Conservation (phyloP, 495 filamentous ascomycete genomes). For the Hypoxylon perforatum region DNA sequence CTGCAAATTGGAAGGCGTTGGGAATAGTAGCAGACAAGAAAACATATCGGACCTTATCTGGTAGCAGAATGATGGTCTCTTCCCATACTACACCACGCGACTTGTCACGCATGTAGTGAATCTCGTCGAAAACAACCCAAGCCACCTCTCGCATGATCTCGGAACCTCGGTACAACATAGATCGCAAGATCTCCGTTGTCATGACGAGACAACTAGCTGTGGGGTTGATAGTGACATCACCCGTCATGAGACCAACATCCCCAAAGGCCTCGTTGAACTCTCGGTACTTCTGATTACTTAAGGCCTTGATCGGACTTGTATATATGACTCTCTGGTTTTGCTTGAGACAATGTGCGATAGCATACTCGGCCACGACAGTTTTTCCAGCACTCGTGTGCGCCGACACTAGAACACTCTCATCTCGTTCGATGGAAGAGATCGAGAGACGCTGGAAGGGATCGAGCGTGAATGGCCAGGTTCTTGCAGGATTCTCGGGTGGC, state of each 20-base stretch:
- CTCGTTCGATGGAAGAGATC: conserved; percentile 91
- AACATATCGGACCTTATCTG: conserved; percentile 97
- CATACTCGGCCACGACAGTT: conserved; percentile 97
- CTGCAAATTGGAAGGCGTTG: conserved; percentile 98
- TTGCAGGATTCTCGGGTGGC: conserved; percentile 82
- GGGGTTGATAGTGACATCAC: conserved; percentile 98
- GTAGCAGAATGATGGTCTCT: conserved; percentile 96
- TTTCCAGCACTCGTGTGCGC: conserved; percentile 98
- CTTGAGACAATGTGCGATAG: conserved; percentile 96
- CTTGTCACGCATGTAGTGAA: conserved; percentile 97
- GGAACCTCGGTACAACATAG: conserved; percentile 97
- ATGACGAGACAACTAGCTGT: conserved; percentile 98
- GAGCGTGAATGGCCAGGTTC: conserved; percentile 85
- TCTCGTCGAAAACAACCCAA: conserved; percentile 98
- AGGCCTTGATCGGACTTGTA: conserved; percentile 97
- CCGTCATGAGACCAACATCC: conserved; percentile 98
- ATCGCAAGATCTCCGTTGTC: conserved; percentile 99
- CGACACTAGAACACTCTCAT: conserved; percentile 95
- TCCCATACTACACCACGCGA: conserved; percentile 97
- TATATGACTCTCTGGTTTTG: conserved; percentile 98
- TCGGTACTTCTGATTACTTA: conserved; percentile 98
- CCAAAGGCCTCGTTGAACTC: conserved; percentile 96
- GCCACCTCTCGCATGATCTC: conserved; percentile 99
- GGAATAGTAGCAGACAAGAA: conserved; percentile 99
- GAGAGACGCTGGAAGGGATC: conserved; percentile 97